These are phyloP conservation scores for Flaveria trinervia DNA, from an alignment of 129 eudicot genomes.

Conservation along the genomic window DNA sequence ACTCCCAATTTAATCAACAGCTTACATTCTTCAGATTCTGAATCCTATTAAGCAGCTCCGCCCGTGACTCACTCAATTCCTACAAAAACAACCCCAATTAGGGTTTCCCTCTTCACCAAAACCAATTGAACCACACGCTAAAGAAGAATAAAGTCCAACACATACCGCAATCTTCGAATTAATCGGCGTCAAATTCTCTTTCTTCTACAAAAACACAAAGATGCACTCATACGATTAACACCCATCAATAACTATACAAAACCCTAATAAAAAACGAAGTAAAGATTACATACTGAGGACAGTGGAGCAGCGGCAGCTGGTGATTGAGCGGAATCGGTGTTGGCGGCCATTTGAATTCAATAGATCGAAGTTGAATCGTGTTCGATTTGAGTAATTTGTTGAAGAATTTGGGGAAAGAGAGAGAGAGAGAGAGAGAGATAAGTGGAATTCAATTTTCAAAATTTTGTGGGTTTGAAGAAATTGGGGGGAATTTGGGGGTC, in stretches of 20 bases:
- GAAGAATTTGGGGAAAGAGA: not conserved
- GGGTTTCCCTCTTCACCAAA: not conserved
- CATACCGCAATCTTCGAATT: conserved; percentile 66
- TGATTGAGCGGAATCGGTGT: conserved; percentile 27
- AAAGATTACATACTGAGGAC: conserved; percentile 2
- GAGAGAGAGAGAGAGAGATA: conserved; percentile 14
- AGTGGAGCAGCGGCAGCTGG: conserved; percentile 17
- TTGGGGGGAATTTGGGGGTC: conserved; percentile 23
- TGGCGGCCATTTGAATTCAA: conserved; percentile 28
- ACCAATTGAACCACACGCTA: not conserved
- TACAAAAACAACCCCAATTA: conserved; percentile 26
- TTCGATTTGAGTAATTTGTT: not conserved
- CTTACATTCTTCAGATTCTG: conserved; percentile 75
- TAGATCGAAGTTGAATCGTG: conserved; percentile 20
- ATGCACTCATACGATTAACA: conserved; percentile 3
- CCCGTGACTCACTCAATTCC: conserved; percentile 82
- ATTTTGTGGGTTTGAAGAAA: conserved; percentile 4
- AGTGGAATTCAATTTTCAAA: conserved; percentile 23
- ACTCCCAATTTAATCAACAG: conserved; percentile 9
- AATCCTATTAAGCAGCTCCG: conserved; percentile 71
- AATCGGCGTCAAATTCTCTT: conserved; percentile 61
- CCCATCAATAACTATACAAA: not conserved
- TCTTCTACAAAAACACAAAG: conserved; percentile 51
- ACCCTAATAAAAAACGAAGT: not conserved
- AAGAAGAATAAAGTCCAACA: not conserved